Conservation (phyloP, 495 filamentous ascomycete genomes). For the Trichoderma virens region DNA sequence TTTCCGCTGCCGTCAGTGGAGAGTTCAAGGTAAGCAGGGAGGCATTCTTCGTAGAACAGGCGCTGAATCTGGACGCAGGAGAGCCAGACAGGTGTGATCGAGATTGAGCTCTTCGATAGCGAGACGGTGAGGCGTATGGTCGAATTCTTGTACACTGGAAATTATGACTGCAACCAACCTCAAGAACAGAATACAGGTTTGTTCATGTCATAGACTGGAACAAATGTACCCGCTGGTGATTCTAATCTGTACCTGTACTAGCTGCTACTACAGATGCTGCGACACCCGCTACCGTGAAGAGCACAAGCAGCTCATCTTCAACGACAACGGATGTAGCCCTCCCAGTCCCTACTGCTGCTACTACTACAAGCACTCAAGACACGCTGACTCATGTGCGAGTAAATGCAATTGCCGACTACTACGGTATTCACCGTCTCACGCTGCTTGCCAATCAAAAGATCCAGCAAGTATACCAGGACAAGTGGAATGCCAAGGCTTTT, state of each 20-base stretch:
- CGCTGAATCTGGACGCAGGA: not conserved
- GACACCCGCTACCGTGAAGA: not conserved
- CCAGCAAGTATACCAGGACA: not conserved
- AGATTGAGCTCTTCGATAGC: not conserved
- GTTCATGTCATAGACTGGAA: not conserved
- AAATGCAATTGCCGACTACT: slow-evolving; percentile 3
- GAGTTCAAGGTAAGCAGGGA: slow-evolving; percentile 9
- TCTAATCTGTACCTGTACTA: not conserved
- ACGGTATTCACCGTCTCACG: not conserved
- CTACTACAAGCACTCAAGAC: not conserved
- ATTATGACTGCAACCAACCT: slow-evolving; percentile 11
- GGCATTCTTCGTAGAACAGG: not conserved
- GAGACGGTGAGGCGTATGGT: slow-evolving; percentile 11
- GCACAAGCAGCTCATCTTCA: not conserved
- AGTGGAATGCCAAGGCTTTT: not conserved
- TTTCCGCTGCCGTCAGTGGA: slow-evolving; percentile 9
- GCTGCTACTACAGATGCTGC: not conserved
- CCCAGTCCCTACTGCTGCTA: not conserved
- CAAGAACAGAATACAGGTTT: not conserved
- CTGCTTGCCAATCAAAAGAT: not conserved
- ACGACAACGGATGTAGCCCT: not conserved
- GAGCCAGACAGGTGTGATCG: not conserved
- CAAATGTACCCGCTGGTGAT: not conserved
- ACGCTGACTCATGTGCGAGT: not conserved
- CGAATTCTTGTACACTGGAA: slow-evolving; percentile 16